A percentile compares a stretch with the other conserved stretches of the same genome.
phyloP scores from a whole-genome alignment of 441 rosid species.

The Euphorbia celastroides region DNA sequence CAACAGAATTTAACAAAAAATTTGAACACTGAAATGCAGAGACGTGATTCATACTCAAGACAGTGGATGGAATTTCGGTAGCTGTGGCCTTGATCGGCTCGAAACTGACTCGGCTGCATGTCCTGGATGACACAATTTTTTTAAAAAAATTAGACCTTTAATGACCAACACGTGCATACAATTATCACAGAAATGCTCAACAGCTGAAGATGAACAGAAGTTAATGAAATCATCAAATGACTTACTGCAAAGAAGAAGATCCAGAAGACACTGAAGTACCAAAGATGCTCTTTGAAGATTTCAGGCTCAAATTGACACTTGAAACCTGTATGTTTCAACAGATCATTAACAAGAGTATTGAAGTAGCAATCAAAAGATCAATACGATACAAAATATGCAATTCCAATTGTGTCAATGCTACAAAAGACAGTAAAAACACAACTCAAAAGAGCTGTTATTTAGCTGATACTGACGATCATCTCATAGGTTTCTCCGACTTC shows the following conservation, averaged over 20 bases:
- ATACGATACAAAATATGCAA: background rate
- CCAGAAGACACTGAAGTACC: slow-evolving; percentile 40
- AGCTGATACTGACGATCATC: background rate
- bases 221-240: background rate
- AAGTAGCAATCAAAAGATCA: background rate
- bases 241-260: slow-evolving; percentile 56
- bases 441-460: background rate
- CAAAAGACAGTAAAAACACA: background rate
- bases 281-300: slow-evolving; percentile 31
- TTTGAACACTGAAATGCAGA: background rate
- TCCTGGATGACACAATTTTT: slow-evolving; percentile 29
- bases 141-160: background rate
- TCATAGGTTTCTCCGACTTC: background rate
- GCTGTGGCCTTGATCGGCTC: slow-evolving; percentile 85
- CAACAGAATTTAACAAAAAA: background rate
- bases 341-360: background rate
- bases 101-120: slow-evolving; percentile 32
- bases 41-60: slow-evolving; percentile 50
- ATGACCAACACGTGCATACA: background rate
- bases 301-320: slow-evolving; percentile 35
- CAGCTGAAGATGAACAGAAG: background rate
- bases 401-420: background rate
- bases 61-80: slow-evolving; percentile 52
- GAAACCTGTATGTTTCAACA: slow-evolving; percentile 37
- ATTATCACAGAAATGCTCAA: background rate